A percentile compares a stretch with the other conserved stretches of the same genome.
Conservation (phyloP, 1,139 yeast genomes). For the Hansenula lynferdii region DNA sequence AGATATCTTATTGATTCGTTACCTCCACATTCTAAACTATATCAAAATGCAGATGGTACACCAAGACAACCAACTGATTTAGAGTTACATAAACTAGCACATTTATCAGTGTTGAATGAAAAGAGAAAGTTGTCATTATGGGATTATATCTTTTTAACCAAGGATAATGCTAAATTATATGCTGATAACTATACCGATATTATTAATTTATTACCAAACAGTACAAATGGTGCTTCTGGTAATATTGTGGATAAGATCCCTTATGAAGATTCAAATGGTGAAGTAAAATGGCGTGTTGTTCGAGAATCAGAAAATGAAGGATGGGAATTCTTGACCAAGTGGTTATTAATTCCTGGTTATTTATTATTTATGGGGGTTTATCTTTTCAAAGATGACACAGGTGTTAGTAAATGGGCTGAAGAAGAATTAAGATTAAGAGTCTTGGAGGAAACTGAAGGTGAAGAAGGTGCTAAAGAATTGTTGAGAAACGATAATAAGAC, state of each 20-base stretch:
- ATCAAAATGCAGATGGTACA: conserved; percentile 75
- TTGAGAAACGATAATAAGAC: conserved; percentile 46
- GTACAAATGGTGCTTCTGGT: conserved; percentile 54
- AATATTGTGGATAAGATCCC: conserved; percentile 81
- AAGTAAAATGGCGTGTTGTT: conserved; percentile 73
- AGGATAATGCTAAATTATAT: conserved; percentile 54
- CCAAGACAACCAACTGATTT: conserved; percentile 66
- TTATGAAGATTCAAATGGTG: conserved; percentile 78
- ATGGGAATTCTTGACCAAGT: conserved; percentile 74
- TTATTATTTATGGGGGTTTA: conserved; percentile 38
- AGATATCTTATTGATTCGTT: conserved; percentile 30
- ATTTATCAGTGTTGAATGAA: conserved; percentile 57
- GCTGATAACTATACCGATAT: conserved; percentile 63
- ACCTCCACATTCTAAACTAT: conserved; percentile 54
- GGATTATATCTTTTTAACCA: conserved; percentile 54
- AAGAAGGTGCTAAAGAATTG: conserved; percentile 52
- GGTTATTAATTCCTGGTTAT: conserved; percentile 66
- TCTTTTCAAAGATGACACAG: conserved; percentile 41
- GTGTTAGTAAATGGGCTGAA: conserved; percentile 70
- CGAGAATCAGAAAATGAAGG: conserved; percentile 80
- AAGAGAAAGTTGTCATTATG: conserved; percentile 56
- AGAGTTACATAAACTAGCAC: conserved; percentile 73
- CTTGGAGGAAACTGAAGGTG: conserved; percentile 46
- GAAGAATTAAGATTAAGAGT: conserved; percentile 82
- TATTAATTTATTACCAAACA: conserved; percentile 50